Base-by-base conservation (phyloP, 306 rosid genomes). In the Styphnolobium japonicum region DNA sequence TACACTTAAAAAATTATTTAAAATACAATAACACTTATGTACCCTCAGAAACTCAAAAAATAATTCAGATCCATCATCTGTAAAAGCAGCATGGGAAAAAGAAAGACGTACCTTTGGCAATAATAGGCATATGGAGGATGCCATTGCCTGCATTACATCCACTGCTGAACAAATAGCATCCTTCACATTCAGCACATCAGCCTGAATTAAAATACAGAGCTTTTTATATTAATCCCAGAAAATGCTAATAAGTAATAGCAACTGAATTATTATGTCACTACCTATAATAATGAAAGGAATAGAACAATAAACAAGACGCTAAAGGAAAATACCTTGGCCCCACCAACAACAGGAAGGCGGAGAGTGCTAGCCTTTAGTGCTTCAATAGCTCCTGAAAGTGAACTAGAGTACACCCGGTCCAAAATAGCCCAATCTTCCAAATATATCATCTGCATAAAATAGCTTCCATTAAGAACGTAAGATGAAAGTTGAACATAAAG, bases 71-170 rank as follows among this genome's bases (percentile, higher is more conserved):
- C 33, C 67, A 60, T 60, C 58, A 71, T 58, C 45, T 2, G 45
- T 33, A n/a, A 67, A 29, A 51, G 42, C 56, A 40, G 22, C n/a
- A 46, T 46, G 49, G 42, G 69, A 58, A 43, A 31, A 76, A 60
- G 43, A 36, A 57, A 72, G 8, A 65, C 48, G 40, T 66, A 91
- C 99, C 98, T 93, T 91, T 3, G 96, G 90, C 66, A 67, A 84
- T 85, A 90, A 75, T 25, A 84, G 75, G 85, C 91, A 77, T 69
- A 91, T 86, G 39, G 99, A 96, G 58, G 99, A 89, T 8, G 90
- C 92, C 96, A 96, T 93, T 27, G 96, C 96, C 79, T 88, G 98
- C 97, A 93, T 91, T 80, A 91, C 94, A 85, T 93, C 99, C 87
- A 96, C 84, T 71, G 99, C 98, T 11, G 98, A 90, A 72, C 89